Evolutionary conservation across 371 early-diverging fungal species (phyloP), one percentile per base, ranked within the genome.

Genomic region (Syncephalastrum monosporum): DNA sequence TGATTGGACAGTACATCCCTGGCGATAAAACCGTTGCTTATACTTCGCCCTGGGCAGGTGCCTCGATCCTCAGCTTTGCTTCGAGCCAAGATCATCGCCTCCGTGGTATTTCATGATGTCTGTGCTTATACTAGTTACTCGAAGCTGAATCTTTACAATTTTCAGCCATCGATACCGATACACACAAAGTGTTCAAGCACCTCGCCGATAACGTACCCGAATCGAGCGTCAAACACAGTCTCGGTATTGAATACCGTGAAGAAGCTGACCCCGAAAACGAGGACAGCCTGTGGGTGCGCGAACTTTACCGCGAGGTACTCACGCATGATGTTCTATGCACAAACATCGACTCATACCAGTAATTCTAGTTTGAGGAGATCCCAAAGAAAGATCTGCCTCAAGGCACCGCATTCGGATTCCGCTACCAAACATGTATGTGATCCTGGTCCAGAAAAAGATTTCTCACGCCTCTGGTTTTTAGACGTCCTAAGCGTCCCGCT

Each of bases 31-130:
- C 70, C 16, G 55, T 66, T 13, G 79, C 82, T 23, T 93, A 88
- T 64, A 82, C 91, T 2, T 89, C 90, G 14, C 85, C 89, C 19
- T 85, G 84, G 74, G 91, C 91, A 4, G 91, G 91, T 52, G 74
- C 77, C n/a, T 72, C 77, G 4, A 69, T 76, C 41, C 54, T 76
- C 17, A 66, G 64, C 12, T 56, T 64, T 51, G 77, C 77, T 29
- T 52, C 59, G 0, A 23, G 44, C 24, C 55, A 61, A 12, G 73
- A 76, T 49, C 55, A 54, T 27, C 68, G 73, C 10, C 55, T 72
- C 13, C 68, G 63, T 55, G 72, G 75, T 72, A 61, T 29, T 15
- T 15, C 16, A 29, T 14, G 10, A 8, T 60, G 3, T 8, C 19
- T 12, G 14, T 19, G 38, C 2, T 29, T 8, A 17, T 14, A 24